Conservation (phyloP, 1,284 basidiomycete species). For the Ustilago loliicola region DNA sequence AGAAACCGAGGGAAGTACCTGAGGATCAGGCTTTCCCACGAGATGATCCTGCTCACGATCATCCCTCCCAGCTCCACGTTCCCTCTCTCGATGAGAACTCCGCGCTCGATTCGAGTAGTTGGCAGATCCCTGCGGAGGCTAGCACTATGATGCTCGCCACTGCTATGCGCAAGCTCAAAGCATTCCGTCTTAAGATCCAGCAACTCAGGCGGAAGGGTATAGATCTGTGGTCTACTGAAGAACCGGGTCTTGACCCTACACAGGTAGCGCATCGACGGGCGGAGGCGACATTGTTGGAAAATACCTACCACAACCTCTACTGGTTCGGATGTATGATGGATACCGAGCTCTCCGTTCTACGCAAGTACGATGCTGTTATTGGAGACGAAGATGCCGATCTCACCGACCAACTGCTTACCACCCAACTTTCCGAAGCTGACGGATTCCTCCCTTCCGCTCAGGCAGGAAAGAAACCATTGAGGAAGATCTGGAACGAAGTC, state of each 20-base stretch:
- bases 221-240: conserved; percentile 35
- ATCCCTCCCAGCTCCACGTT: conserved; percentile 23
- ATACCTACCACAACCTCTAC: conserved; percentile 45
- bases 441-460: conserved; percentile 1
- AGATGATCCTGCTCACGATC: conserved; percentile 15
- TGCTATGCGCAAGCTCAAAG: conserved; percentile 44
- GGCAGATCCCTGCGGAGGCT: conserved; percentile 44
- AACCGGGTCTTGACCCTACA: conserved; percentile 20
- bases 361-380: conserved; percentile 45
- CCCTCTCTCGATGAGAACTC: conserved; percentile 49
- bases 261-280: conserved; percentile 24
- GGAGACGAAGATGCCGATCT: conserved; percentile 47
- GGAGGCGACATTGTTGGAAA: conserved; percentile 36
- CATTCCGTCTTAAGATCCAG: conserved; percentile 43
- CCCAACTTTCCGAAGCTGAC: conserved; percentile 11
- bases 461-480: conserved; percentile 5
- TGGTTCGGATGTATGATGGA: conserved; percentile 50
- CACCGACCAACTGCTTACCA: conserved; percentile 24
- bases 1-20: conserved; percentile 44
- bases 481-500: conserved; percentile 50
- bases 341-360: conserved; percentile 36
- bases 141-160: conserved; percentile 52
- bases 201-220: conserved; percentile 38
- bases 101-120: conserved; percentile 38
- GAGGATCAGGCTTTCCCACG: conserved; percentile 27